phyloP scores from a whole-genome alignment of 768 basidiomycete species.

The Suillus bovinus region DNA sequence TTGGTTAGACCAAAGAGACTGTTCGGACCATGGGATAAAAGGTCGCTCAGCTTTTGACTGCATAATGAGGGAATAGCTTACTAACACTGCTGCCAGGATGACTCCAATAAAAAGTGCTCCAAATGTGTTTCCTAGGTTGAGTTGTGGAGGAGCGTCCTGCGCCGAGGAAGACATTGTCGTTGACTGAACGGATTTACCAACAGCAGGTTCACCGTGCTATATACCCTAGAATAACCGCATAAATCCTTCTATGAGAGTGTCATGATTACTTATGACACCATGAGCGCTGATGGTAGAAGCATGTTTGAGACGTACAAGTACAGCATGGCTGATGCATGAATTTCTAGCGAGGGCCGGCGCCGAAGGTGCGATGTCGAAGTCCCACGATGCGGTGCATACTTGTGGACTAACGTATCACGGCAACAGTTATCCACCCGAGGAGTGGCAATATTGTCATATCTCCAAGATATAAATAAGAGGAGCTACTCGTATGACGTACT shows the following conservation, averaged over 20 bases:
- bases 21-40: background rate
- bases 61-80: background rate
- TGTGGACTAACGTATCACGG: too few relatives aligned
- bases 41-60: background rate
- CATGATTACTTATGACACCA: background rate
- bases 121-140: background rate
- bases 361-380: too few relatives aligned
- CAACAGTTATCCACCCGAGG: too few relatives aligned
- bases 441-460: too few relatives aligned
- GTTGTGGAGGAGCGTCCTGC: background rate
- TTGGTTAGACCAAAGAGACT: constrained; percentile 2
- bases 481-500: too few relatives aligned
- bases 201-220: background rate
- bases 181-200: background rate
- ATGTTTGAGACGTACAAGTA: background rate
- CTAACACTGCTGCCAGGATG: background rate
- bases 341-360: too few relatives aligned
- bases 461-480: too few relatives aligned
- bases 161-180: background rate
- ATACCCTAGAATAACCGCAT: background rate
- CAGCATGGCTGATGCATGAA: too few relatives aligned
- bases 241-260: background rate
- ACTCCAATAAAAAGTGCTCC: constrained; percentile 5
- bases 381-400: too few relatives aligned
- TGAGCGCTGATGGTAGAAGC: background rate